These are phyloP conservation scores for Amanita exitialis DNA, from an alignment of 768 basidiomycete genomes.

Conservation along the genomic window DNA sequence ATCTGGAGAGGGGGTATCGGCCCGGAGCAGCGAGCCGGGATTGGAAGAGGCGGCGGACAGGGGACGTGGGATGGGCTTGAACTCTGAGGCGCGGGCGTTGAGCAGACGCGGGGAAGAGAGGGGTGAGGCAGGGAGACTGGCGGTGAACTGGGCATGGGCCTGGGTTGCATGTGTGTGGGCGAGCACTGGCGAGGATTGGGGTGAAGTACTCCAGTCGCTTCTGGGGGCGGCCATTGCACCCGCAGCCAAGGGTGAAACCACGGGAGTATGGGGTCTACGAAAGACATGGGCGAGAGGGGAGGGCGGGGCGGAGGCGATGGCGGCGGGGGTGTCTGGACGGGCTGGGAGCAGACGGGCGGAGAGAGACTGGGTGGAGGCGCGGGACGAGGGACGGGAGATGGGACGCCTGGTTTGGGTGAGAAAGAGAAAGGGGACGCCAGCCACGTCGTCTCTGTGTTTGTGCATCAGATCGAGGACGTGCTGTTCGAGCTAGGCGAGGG, in stretches of 20 bases:
- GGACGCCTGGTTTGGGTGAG: constrained; percentile 73
- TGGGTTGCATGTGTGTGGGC: constrained; percentile 46
- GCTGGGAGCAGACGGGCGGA: constrained; percentile 49
- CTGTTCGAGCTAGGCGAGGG: constrained; percentile 58
- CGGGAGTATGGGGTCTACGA: constrained; percentile 72
- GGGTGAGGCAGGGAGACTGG: constrained; percentile 78
- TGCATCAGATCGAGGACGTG: constrained; percentile 94
- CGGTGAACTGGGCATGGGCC: constrained; percentile 52
- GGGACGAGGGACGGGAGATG: constrained; percentile 71
- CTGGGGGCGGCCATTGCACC: constrained; percentile 30
- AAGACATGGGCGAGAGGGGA: constrained; percentile 71
- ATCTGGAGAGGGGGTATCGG: constrained; percentile 84
- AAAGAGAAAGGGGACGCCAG: constrained; percentile 75
- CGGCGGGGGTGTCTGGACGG: constrained; percentile 68
- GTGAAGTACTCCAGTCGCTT: too few species aligned
- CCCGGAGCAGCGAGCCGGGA: constrained; percentile 45
- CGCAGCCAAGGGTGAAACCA: constrained; percentile 66
- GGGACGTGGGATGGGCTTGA: constrained; percentile 76
- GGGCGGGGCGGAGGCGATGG: constrained; percentile 61
- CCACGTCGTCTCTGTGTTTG: constrained; percentile 79
- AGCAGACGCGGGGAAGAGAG: constrained; percentile 77
- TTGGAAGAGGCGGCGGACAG: constrained; percentile 64
- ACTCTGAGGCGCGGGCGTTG: constrained; percentile 85
- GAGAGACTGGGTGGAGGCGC: constrained; percentile 67
- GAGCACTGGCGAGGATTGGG: constrained; percentile 60